phyloP scores from a whole-genome alignment of 2,329 filamentous ascomycete species.

The Fusarium irregulare region DNA sequence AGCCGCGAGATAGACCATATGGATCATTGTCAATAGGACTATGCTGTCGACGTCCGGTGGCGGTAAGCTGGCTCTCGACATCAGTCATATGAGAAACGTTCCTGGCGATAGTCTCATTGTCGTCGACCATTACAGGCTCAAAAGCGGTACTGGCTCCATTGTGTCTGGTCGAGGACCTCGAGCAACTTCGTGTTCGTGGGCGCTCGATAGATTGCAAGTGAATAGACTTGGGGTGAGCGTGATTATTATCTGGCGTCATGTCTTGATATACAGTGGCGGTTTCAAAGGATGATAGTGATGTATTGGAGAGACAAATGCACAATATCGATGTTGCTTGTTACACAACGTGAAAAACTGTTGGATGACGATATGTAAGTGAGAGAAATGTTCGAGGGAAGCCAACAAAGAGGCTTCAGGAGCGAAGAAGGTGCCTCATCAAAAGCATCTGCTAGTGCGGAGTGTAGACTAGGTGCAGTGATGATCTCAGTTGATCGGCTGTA shows the following conservation, averaged over 20 bases:
- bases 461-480: constrained; percentile 1
- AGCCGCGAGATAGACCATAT: constrained; percentile 78
- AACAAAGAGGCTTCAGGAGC: constrained; percentile 13
- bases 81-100: constrained; percentile 57
- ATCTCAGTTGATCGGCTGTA: constrained; percentile 12
- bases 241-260: constrained; percentile 58
- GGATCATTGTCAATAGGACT: constrained; percentile 75
- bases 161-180: constrained; percentile 43
- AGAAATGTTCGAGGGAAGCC: background rate
- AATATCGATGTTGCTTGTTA: constrained; percentile 1
- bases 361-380: constrained; percentile 10
- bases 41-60: constrained; percentile 51
- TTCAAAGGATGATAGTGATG: background rate
- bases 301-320: constrained; percentile 1
- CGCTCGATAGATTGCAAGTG: constrained; percentile 52
- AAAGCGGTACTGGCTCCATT: constrained; percentile 60
- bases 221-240: constrained; percentile 59
- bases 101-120: constrained; percentile 56
- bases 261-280: background rate
- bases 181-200: constrained; percentile 46
- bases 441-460: constrained; percentile 3
- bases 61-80: constrained; percentile 61
- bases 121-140: constrained; percentile 53
- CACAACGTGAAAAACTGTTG: background rate
- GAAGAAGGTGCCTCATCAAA: constrained; percentile 11